phyloP scores from a whole-genome alignment of 176 grass and related monocot genomes.

The Oryza rufipogon region DNA sequence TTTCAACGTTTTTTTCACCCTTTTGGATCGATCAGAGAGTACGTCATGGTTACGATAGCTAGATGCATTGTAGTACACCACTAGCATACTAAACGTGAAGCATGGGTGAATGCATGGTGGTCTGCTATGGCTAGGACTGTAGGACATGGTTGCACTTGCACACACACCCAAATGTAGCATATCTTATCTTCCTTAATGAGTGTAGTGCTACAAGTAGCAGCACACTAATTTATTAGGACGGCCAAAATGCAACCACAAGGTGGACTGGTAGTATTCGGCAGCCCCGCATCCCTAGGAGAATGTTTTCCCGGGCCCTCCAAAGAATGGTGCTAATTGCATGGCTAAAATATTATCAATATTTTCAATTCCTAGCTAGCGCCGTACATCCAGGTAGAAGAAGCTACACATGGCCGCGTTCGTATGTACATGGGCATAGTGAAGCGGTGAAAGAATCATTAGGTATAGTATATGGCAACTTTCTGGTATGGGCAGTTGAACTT shows the following conservation, averaged over 20 bases:
- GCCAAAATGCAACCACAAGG: constrained; percentile 33
- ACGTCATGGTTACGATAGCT: background rate
- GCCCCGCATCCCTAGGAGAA: constrained; percentile 51
- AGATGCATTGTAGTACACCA: background rate
- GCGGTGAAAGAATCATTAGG: constrained; percentile 38
- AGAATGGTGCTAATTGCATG: constrained; percentile 10
- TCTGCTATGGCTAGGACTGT: constrained; percentile 11
- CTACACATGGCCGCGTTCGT: background rate
- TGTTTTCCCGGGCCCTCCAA: constrained; percentile 39
- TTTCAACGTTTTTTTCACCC: background rate
- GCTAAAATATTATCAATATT: background rate
- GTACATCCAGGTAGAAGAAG: constrained; percentile 5
- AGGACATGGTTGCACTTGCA: constrained; percentile 39
- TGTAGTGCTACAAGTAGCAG: constrained; percentile 9
- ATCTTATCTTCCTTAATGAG: constrained; percentile 44
- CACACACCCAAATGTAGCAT: constrained; percentile 39
- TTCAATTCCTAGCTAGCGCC: background rate
- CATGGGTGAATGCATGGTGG: background rate
- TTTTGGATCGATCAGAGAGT: background rate
- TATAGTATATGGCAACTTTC: constrained; percentile 29
- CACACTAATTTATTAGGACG: constrained; percentile 35
- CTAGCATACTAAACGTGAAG: background rate
- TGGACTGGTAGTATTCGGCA: background rate
- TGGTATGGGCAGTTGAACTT: constrained; percentile 32
- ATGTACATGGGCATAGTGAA: constrained; percentile 32